Evolutionary conservation across 768 basidiomycete species (phyloP), one percentile per base, ranked within the genome.

Genomic region (Naganishia randhawae): DNA sequence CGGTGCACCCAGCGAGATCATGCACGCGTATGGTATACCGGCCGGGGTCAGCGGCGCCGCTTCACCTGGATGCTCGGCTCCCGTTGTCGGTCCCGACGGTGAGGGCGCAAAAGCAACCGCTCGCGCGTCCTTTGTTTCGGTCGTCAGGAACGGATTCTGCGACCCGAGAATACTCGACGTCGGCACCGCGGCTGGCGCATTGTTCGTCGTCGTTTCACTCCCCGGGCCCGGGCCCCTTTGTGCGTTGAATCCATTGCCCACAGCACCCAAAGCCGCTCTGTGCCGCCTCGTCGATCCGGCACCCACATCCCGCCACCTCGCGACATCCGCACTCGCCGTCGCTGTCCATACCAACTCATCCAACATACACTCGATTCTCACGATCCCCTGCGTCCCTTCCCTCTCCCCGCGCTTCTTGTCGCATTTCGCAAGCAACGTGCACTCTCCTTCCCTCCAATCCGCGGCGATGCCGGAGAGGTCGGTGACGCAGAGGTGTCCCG

Each of bases 291-390:
- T 55, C 54, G 19, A 22, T 32, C 54, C 37, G 14, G 16, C 9
- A 19, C 79, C 79, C 0, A 90, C 85, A 67, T 83, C 82, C 48
- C 82, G 83, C 94, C 93, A 98, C 27, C 92, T 84, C 74, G 84
- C 87, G 73, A 97, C 84, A 63, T 84, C 88, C 8, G 92, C 92
- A 50, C 84, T 86, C 8, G 91, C 89, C 1, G 88, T 88, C 0
- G 93, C 92, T 0, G 93, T 91, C 94, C 94, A 98, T 3, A 97
- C 84, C 39, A 88, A 83, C 63, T 85, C 84, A 74, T 96, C 90
- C 73, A 93, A 91, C 82, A 90, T 85, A 0, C 85, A 87, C 25
- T 88, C 85, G 52, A 97, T 87, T 75, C 87, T 87, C 80, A 90
- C 90, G 75, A 98, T 87, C 9, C 89, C 89, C 48, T 88, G 90